Percentiles rank a stretch among this genome's conserved stretches.
phyloP scores from a whole-genome alignment of 805 yeast species.

The Saturnispora sanitii region DNA sequence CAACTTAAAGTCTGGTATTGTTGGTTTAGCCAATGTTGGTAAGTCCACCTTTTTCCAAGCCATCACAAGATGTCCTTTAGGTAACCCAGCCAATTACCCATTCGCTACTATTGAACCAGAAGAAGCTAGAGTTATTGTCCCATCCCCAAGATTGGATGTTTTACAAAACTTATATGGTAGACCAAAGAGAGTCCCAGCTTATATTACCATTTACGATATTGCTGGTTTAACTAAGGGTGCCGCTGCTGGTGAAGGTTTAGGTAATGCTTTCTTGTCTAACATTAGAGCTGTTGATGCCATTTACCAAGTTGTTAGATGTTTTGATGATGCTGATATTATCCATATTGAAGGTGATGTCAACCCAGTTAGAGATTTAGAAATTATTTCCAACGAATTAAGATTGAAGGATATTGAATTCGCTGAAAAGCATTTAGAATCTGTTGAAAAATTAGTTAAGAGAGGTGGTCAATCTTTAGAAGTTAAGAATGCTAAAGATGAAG shows the following conservation, averaged over 20 bases:
- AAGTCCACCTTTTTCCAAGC: conserved; percentile 97
- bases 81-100: conserved; percentile 96
- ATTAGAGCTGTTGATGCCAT: conserved; percentile 97
- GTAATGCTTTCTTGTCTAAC: conserved; percentile 93
- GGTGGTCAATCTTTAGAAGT: conserved; percentile 60
- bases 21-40: conserved; percentile 92
- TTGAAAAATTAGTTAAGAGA: conserved; percentile 48
- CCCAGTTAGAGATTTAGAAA: conserved; percentile 90
- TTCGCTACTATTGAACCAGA: conserved; percentile 98
- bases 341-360: conserved; percentile 96
- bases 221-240: conserved; percentile 99
- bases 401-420: conserved; percentile 94
- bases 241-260: conserved; percentile 92
- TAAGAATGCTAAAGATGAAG: conserved; percentile 55
- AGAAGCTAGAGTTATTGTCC: conserved; percentile 92
- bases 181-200: conserved; percentile 82
- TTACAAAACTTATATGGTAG: conserved; percentile 70
- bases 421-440: conserved; percentile 45
- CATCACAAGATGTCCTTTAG: conserved; percentile 83
- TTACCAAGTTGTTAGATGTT: conserved; percentile 95
- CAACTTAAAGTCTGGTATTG: conserved; percentile 63
- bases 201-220: conserved; percentile 87
- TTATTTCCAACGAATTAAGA: conserved; percentile 84
- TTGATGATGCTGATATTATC: conserved; percentile 94
- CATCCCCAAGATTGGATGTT: conserved; percentile 78